Conservation (phyloP, 1,284 basidiomycete genomes). For the Agroathelia rolfsii region DNA sequence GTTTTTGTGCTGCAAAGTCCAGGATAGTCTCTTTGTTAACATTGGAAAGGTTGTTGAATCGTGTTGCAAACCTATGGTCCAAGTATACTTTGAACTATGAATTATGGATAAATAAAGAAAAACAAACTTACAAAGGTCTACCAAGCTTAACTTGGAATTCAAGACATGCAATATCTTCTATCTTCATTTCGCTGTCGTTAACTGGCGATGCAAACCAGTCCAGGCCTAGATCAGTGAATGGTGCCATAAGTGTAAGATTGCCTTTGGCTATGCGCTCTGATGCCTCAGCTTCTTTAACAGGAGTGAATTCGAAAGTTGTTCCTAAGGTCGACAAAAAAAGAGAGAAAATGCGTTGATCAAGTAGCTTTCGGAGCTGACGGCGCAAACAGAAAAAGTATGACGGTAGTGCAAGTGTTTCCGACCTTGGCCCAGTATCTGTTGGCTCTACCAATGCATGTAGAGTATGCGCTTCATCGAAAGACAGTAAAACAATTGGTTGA, state of each 20-base stretch:
- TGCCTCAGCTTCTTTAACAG: slow-evolving; percentile 4
- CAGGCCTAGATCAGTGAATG: slow-evolving; percentile 7
- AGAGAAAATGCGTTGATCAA: slow-evolving; percentile 10
- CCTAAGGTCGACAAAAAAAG: slow-evolving; percentile 16
- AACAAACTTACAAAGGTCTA: slow-evolving; percentile 17
- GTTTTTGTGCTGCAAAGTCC: slow-evolving; percentile 15
- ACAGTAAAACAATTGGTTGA: slow-evolving; percentile 6
- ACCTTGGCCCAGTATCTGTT: slow-evolving; percentile 1
- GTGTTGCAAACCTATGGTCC: slow-evolving; percentile 14
- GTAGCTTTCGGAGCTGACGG: slow-evolving; percentile 5
- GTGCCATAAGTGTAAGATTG: neutral
- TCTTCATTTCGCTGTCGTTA: neutral
- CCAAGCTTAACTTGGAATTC: slow-evolving; percentile 13
- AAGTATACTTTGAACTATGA: slow-evolving; percentile 1
- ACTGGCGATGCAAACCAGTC: slow-evolving; percentile 4
- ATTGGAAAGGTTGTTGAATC: slow-evolving; percentile 8
- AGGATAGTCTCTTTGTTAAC: slow-evolving; percentile 10
- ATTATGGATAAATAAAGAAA: neutral
- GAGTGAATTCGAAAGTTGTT: slow-evolving; percentile 10
- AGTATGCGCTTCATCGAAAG: slow-evolving; percentile 13
- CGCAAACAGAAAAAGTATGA: too few species aligned
- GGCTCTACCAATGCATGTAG: slow-evolving; percentile 3
- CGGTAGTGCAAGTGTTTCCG: too few species aligned
- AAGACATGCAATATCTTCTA: slow-evolving; percentile 3
- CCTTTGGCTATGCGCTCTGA: slow-evolving; percentile 2